Base-by-base conservation (phyloP, 2,329 filamentous ascomycete species). In the Fusarium concolor region DNA sequence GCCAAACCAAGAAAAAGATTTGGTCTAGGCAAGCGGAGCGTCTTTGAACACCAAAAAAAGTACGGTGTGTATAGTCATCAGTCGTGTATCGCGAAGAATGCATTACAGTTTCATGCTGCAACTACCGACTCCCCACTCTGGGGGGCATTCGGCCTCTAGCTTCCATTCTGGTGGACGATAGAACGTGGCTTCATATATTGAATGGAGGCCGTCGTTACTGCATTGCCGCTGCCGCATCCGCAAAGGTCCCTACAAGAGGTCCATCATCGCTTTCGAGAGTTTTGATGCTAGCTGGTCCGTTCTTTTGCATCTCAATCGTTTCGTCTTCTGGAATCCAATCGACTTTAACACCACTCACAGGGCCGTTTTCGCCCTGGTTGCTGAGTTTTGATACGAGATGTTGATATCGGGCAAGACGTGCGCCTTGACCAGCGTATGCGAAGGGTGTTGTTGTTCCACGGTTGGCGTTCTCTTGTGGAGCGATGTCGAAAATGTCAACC, bases 401-500 rank as follows among this genome's bases (percentile, higher is more conserved):
- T 70, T 89, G 87, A 75, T 90, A 90, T 55, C 85, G 86, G 49
- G 85, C 81, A 24, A 87, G 76, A 58, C 85, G 84, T 44, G 84
- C 81, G 64, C 88, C 86, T 74, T 88, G 86, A 46, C 83, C 84
- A 51, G 85, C 81, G 69, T 85, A 84, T 26, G 79, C 79, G 53
- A 85, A 86, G 2, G 79, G 79, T 17, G 79, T 69, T 71, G 76
- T 62, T 62, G 75, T 61, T 66, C 78, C 72, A 69, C 81, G 72
- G 64, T 75, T 71, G 50, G 75, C 71, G 33, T 79, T 76, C 60
- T 83, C 83, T 59, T 85, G 83, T 22, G 87, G 86, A 35, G 85
- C 84, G 73, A 89, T 88, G 66, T 90, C 87, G 78, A 90, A 90
- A 45, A 90, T 87, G 74, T 90, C 88, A 62, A 90, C 87, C 79